phyloP scores from a whole-genome alignment of 1,139 yeast genomes.

The Groenewaldozyma auringiensis region DNA sequence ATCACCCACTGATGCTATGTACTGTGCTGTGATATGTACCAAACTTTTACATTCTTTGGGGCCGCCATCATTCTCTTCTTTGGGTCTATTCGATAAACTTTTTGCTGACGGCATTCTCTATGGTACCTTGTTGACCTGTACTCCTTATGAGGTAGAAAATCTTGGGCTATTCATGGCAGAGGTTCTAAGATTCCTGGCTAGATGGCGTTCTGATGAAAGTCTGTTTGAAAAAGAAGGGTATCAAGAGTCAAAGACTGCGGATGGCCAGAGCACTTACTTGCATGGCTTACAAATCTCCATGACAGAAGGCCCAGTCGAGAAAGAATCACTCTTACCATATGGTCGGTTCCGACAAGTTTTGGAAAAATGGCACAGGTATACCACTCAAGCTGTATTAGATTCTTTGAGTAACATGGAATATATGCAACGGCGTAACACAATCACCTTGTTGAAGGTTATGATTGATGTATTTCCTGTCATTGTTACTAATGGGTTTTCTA shows the following conservation, averaged over 20 bases:
- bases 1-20: constrained; percentile 82
- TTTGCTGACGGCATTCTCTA: constrained; percentile 46
- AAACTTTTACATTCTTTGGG: constrained; percentile 41
- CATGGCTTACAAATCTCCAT: constrained; percentile 1
- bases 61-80: constrained; percentile 40
- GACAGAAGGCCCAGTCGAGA: constrained; percentile 12
- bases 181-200: constrained; percentile 41
- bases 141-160: constrained; percentile 75
- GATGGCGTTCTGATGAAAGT: constrained; percentile 35
- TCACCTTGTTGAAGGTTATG: constrained; percentile 66
- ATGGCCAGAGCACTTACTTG: constrained; percentile 1
- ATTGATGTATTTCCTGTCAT: constrained; percentile 61
- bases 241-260: constrained; percentile 18
- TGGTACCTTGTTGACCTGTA: constrained; percentile 59
- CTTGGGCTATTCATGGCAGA: constrained; percentile 67
- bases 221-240: constrained; percentile 27
- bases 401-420: constrained; percentile 56
- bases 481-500: constrained; percentile 55
- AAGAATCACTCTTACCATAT: constrained; percentile 25
- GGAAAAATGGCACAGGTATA: constrained; percentile 49
- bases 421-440: constrained; percentile 74
- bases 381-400: constrained; percentile 41
- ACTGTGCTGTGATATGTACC: constrained; percentile 49
- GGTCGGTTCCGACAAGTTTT: constrained; percentile 39
- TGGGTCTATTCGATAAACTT: constrained; percentile 41